Base-by-base conservation (phyloP, 2,329 filamentous ascomycete genomes). In the Beauveria bassiana region DNA sequence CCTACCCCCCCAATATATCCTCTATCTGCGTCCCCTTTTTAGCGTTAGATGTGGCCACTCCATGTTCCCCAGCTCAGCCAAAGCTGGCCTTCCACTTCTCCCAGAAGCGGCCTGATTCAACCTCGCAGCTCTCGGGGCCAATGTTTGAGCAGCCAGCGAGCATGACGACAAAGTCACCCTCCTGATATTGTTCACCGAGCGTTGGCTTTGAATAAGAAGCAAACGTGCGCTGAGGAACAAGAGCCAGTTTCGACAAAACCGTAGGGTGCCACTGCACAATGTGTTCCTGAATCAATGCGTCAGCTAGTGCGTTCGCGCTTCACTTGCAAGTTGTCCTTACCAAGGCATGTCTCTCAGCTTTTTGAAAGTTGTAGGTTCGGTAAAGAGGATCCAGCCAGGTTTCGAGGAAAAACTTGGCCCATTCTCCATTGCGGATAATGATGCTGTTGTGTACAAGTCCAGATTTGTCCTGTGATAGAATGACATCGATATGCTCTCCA, bases 221-320 rank as follows among this genome's bases (percentile, higher is more conserved):
- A 72, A 99, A 78, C 40, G 82, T 80, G 57, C 88, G 84, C 74
- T 99, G 95, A 2, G 93, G 92, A n/a, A 99, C 81, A 24, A 99
- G 80, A 1, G 90, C 93, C 64, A 98, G 78, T 71, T 92, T 95
- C 43, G 93, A 91, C 12, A 99, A 83, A 50, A 99, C 88, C 0
- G 95, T 99, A 31, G 93, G 92, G 72, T 99, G 95, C 96, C 95
- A 99, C 79, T 96, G 93, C 40, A 91, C 86, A 66, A 93, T 89
- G 71, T 95, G 90, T 75, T 93, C 90, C 89, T 93, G 64, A 14
- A 38, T 47, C 20, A 53, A 12, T 24, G 2, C 28, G 65, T 79
- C 65, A 78, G 70, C 61, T 64, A 26, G 38, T 24, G 31, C 7
- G 2, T 2, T 38, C 42, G 40, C 12, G 50, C 24, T 49, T n/a